Evolutionary conservation across 441 rosid genomes (phyloP).

Genomic region (Monsonia emarginata): DNA sequence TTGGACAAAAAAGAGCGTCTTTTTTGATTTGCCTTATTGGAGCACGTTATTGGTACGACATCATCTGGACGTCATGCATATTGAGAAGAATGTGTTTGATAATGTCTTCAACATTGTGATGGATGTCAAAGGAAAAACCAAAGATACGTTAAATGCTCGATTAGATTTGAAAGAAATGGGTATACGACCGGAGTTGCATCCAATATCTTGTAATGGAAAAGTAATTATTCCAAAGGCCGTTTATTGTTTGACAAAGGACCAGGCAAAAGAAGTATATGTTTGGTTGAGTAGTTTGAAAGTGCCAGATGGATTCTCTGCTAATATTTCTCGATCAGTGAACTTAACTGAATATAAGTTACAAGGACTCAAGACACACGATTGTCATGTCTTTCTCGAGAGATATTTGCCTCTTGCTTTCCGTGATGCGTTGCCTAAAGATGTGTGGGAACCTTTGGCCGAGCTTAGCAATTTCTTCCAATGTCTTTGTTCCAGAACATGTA

Average conservation of each 20-base stretch:
- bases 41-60: not conserved
- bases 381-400: not conserved
- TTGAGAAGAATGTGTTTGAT: not conserved
- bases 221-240: not conserved
- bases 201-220: not conserved
- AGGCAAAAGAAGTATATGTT: not conserved
- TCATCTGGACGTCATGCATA: conserved; percentile 1
- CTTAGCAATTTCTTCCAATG: too few relatives aligned
- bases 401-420: not conserved
- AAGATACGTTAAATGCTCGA: not conserved
- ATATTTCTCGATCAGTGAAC: not conserved
- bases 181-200: not conserved
- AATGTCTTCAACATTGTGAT: not conserved
- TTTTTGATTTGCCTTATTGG: not conserved
- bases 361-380: not conserved
- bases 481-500: not conserved
- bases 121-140: not conserved
- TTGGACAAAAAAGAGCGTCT: not conserved
- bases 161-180: not conserved
- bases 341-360: not conserved
- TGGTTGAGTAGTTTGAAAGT: not conserved
- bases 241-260: not conserved
- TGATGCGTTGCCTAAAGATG: not conserved
- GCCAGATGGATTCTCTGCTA: not conserved
- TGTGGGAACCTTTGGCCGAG: not conserved